These are phyloP conservation scores for Dryas alaskensis DNA, from an alignment of 306 rosid genomes.

Conservation along the genomic window DNA sequence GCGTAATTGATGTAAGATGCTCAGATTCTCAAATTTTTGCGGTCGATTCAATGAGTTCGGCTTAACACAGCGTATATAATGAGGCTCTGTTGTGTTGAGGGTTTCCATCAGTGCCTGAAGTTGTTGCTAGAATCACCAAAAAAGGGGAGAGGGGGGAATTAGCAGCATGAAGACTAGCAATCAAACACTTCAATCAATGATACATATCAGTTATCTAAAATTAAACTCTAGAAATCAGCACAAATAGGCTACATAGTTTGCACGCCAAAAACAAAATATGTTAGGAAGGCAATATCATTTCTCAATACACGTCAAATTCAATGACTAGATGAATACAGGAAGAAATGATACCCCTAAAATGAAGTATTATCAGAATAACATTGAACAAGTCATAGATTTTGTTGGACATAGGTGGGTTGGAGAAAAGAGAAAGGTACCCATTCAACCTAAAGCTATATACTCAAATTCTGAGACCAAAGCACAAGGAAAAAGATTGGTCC, in stretches of 20 bases:
- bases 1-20: conserved; percentile 90
- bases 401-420: background rate
- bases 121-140: conserved; percentile 69
- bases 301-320: conserved; percentile 1
- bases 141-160: background rate
- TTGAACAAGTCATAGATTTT: background rate
- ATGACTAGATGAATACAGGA: background rate
- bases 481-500: too few species aligned
- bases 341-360: background rate
- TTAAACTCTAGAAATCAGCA: background rate
- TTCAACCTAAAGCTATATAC: background rate
- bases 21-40: conserved; percentile 79
- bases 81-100: conserved; percentile 84
- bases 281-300: background rate
- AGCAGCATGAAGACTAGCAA: background rate
- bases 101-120: conserved; percentile 98
- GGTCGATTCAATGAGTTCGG: conserved; percentile 90
- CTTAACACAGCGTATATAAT: conserved; percentile 94
- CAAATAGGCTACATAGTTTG: background rate
- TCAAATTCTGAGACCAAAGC: conserved; percentile 1
- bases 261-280: background rate
- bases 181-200: background rate
- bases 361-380: background rate
- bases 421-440: background rate
- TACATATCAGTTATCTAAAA: background rate